phyloP scores from a whole-genome alignment of 495 filamentous ascomycete species.

The Monascus purpureus region DNA sequence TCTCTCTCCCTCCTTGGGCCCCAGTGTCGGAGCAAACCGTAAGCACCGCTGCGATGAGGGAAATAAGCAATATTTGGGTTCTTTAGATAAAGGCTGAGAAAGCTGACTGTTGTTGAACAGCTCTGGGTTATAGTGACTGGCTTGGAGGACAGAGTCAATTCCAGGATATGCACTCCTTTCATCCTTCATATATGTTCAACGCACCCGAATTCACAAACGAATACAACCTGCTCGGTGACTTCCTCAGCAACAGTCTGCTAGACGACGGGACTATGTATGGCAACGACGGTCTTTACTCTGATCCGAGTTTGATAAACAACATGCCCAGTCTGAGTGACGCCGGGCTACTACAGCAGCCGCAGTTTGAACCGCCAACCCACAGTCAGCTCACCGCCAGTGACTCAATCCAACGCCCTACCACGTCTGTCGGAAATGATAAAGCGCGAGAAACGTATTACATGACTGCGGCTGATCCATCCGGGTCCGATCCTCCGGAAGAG shows the following conservation, averaged over 20 bases:
- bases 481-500: conserved; percentile 81
- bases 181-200: conserved; percentile 92
- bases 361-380: conserved; percentile 24
- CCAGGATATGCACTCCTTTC: conserved; percentile 86
- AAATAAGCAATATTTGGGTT: too few relatives aligned
- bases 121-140: conserved; percentile 55
- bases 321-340: conserved; percentile 26
- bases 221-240: conserved; percentile 92
- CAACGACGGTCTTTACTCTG: conserved; percentile 46
- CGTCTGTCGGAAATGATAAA: conserved; percentile 57
- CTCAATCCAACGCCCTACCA: conserved; percentile 43
- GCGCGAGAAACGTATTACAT: conserved; percentile 86
- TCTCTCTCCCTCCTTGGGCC: too few relatives aligned
- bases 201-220: conserved; percentile 88
- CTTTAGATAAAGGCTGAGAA: too few relatives aligned
- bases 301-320: conserved; percentile 38
- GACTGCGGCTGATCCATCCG: conserved; percentile 87
- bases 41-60: too few relatives aligned
- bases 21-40: conserved; percentile 43
- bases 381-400: conserved; percentile 35
- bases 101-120: conserved; percentile 23
- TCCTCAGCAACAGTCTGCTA: conserved; percentile 73
- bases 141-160: conserved; percentile 64
- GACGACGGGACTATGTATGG: conserved; percentile 59
- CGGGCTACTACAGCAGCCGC: conserved; percentile 21